Base-by-base conservation (phyloP, 106 monocot genomes). In the Dendrobium nobile region DNA sequence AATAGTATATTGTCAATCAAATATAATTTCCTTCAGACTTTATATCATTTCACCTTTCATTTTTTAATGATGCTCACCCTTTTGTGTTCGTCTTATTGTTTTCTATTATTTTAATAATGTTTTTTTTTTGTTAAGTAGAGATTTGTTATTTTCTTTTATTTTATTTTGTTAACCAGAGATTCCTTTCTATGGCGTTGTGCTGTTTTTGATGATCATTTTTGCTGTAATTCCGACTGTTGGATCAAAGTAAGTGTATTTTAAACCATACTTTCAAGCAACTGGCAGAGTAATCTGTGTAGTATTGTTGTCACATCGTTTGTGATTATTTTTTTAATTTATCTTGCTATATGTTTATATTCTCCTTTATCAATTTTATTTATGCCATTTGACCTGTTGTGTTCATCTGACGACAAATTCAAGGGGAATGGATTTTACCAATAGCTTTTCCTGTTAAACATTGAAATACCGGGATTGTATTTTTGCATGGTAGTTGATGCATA, bases 151-250 rank as follows among this genome's bases (percentile, higher is more conserved):
- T 55, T 75, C 16, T 72, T 41, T 1, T 33, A 33, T 33, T 33
- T 33, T 37, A 37, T 37, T 37, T 37, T 37, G 37, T 77, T 79
- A 40, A 54, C 55, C 91, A 99, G 98, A 95, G 85, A 91, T 91
- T 31, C 98, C 98, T 54, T 81, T 92, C 67, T 95, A 91, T 78
- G 89, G 83, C 48, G 82, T 93, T 54, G 91, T 91, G 79, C 80
- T 99, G 41, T 86, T 84, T 83, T 24, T 90, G 56, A 85, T 99
- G 95, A 82, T 87, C 54, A 41, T 79, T 51, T 91, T 86, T 79
- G 98, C 87, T 84, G 98, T 95, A 26, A 44, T 99, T 16, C 98
- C 98, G 2, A 99, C 98, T 72, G 77, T 99, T 80, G 77, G 86
- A 74, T 89, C 91, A 73, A 98, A 98, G 97, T 99, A 88, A 74